These are phyloP conservation scores for Ichthyophthirius multifiliis DNA, from an alignment of 169 alveolate genomes.

Conservation along the genomic window DNA sequence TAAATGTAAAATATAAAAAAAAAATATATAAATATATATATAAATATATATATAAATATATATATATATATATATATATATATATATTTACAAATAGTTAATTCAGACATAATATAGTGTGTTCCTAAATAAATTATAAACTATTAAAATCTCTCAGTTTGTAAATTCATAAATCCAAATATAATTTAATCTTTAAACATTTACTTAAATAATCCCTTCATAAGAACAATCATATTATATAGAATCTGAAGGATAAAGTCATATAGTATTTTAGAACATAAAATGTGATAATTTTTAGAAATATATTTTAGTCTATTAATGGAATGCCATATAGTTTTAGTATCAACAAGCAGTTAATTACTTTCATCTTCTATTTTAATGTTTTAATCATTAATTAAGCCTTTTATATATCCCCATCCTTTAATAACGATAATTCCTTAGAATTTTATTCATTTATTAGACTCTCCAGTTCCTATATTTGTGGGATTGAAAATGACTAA, in stretches of 20 bases:
- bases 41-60: too few relatives aligned
- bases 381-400: not conserved
- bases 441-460: not conserved
- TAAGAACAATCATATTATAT: not conserved
- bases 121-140: not conserved
- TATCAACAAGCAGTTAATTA: not conserved
- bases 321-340: not conserved
- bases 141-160: not conserved
- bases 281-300: not conserved
- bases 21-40: too few relatives aligned
- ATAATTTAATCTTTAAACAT: not conserved
- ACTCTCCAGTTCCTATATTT: not conserved
- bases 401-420: not conserved
- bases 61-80: too few relatives aligned
- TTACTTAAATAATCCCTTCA: not conserved
- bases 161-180: not conserved
- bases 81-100: not conserved
- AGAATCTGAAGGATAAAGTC: not conserved
- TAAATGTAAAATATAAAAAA: too few relatives aligned
- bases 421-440: not conserved
- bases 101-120: not conserved
- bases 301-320: not conserved
- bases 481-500: not conserved
- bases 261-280: not conserved
- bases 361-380: not conserved